Base-by-base conservation (phyloP, 805 yeast genomes). In the Tetrapisispora namnaoensis region DNA sequence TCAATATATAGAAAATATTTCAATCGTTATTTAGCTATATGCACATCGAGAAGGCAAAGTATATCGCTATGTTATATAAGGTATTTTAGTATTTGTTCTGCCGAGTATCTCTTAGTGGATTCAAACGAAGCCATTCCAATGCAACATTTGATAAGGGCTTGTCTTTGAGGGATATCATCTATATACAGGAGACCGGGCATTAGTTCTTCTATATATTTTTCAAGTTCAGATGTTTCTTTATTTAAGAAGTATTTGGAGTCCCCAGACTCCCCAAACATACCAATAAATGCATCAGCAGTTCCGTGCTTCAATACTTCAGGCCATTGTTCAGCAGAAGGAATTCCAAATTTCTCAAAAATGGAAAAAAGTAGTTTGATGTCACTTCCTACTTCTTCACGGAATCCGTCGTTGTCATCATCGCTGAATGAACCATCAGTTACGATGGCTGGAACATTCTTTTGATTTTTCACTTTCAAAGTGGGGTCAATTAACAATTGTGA, bases 341-440 rank as follows among this genome's bases (percentile, higher is more conserved):
- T 78, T 2, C 95, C 95, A 52, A 86, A 74, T 8, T 63, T 67
- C 14, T 66, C 63, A 55, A 83, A 76, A 1, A 83, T 79, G 3
- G 77, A 71, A 9, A 77, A 67, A 16, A 84, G 69, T 35, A 86
- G 70, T 16, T 76, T 72, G 44, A 86, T 70, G 55, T 86, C 95
- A 55, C 82, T 77, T 9, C 72, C 66, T 40, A 51, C 50, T 11
- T 57, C 62, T 24, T 47, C 27, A 10, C 72, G 65, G 40, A 51
- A 49, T 10, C 57, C 62, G 21, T 43, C 27, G 22, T 50, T 51
- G 16, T 40, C 46, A 22, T 52, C 54, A 27, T 53, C 52, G 16
- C 55, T 49, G 13, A 14, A 28, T 6, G 45, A 28, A 9, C 63
- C 66, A 50, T 65, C 66, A 41, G 60, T 60, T 37, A 60, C 52